Evolutionary conservation across 352 stramenopile genomes (phyloP), one percentile per base, ranked within the genome.

Genomic region (Pythium pectinolyticum): DNA sequence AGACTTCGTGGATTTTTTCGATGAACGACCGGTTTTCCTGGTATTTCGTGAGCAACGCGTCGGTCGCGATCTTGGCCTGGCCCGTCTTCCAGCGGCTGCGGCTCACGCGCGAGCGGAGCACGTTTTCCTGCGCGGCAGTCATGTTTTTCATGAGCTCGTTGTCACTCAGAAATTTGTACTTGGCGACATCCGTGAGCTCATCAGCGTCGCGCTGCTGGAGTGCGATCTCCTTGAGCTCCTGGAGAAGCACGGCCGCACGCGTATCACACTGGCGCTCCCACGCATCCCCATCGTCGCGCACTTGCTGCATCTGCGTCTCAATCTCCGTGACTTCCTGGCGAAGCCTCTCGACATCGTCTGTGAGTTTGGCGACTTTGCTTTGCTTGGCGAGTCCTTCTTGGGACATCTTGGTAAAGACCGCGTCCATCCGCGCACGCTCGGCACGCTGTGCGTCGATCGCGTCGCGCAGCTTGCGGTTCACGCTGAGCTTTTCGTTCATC

Each of bases 1-100:
- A 88, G 19, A 91, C 80, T 56, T 91, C 81, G 52, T 92, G 81
- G 45, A 94, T 92, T 47, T 88, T 89, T 61, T 94, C 81, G 46
- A 94, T 90, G 41, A 84, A 84, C 24, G 74, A 86, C 27, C 83
- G 81, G 35, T 92, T 94, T 45, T 92, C 82, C 47, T 92, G 81
- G 55, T 91, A 91, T 52, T 88, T 90, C 15, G 80, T 89, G 22
- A 94, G 60, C 61, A 86, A 67, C 9, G 70, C 58, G 27, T 94
- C 82, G 2, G 80, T 85, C 3, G 76, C 69, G 45, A 89, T 74
- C 47, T 92, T 90, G 15, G 78, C 50, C 27, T 91, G 83, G 2
- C 82, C 77, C 5, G 64, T 84, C 47, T 91, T 94, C 79, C 82
- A 90, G 17, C 85, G 81, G 10, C 73, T 84, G 5, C 78, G 75